Conservation (phyloP, 2,329 filamentous ascomycete genomes). For the Aspergillus pseudotamarii region DNA sequence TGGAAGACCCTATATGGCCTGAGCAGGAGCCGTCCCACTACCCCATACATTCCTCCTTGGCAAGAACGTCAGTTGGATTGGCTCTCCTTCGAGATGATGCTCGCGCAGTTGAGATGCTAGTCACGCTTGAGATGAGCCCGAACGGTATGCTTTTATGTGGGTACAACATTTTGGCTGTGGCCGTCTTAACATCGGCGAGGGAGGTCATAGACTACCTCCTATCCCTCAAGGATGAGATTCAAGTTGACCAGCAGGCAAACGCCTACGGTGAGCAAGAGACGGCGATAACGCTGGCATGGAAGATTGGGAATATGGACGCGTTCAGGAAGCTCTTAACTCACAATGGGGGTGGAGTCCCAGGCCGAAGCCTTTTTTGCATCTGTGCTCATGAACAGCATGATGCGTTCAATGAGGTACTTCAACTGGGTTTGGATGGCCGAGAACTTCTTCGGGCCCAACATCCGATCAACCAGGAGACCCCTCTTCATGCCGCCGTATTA, state of each 20-base stretch:
- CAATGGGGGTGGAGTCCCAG: background rate
- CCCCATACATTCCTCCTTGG: background rate
- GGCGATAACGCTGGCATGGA: background rate
- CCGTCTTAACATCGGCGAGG: background rate
- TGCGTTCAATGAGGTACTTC: background rate
- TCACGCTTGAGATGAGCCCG: background rate
- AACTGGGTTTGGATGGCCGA: background rate
- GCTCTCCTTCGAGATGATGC: background rate
- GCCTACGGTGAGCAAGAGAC: background rate
- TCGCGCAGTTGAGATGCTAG: background rate
- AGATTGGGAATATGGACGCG: too few species aligned
- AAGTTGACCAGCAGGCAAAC: background rate
- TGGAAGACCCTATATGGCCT: background rate
- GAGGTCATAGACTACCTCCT: background rate
- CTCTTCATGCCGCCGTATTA: constrained; percentile 1
- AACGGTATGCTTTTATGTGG: background rate
- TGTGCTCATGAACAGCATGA: background rate
- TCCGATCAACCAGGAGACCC: background rate
- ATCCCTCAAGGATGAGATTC: background rate
- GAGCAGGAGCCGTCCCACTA: background rate
- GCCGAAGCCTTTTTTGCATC: background rate
- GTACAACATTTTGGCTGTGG: background rate
- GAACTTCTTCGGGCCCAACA: background rate
- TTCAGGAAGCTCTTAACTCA: background rate
- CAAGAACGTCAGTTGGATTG: background rate